Evolutionary conservation across 768 basidiomycete species (phyloP).

Genomic region (Leucogyrophana mollusca): DNA sequence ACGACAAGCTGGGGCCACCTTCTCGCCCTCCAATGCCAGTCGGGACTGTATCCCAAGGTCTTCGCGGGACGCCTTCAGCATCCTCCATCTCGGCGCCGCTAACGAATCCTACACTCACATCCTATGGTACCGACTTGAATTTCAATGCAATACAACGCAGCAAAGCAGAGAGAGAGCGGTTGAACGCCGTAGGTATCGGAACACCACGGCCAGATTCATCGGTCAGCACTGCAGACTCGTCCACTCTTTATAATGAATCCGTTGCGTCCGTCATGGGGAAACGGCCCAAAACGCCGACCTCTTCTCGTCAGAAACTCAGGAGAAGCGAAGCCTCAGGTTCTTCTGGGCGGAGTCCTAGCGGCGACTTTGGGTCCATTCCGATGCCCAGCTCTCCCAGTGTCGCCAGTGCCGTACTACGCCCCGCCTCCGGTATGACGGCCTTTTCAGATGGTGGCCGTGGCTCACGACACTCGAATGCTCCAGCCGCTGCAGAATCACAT

Average conservation of each 20-base stretch:
- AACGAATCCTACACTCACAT: conserved; percentile 77
- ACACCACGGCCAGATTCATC: conserved; percentile 49
- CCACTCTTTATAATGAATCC: conserved; percentile 56
- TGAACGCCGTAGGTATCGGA: conserved; percentile 21
- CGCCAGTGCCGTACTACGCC: conserved; percentile 42
- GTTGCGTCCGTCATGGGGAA: conserved; percentile 33
- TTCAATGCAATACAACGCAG: conserved; percentile 46
- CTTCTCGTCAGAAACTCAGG: conserved; percentile 32
- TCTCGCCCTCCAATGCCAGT: conserved; percentile 60
- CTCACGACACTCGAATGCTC: conserved; percentile 55
- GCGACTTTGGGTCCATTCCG: conserved; percentile 53
- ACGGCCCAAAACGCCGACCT: conserved; percentile 32
- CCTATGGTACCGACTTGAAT: conserved; percentile 71
- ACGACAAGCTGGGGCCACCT: conserved; percentile 62
- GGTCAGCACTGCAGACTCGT: conserved; percentile 54
- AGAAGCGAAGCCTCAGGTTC: conserved; percentile 59
- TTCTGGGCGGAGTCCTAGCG: conserved; percentile 49
- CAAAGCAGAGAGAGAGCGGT: conserved; percentile 54
- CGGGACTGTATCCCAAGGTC: conserved; percentile 52
- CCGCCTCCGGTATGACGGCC: conserved; percentile 48
- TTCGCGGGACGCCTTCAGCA: conserved; percentile 35
- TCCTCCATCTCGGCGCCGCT: conserved; percentile 73
- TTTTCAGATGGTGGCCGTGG: conserved; percentile 56
- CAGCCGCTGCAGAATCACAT: conserved; percentile 45
- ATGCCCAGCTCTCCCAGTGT: conserved; percentile 29